phyloP scores from a whole-genome alignment of 2,329 filamentous ascomycete species.

The Colletotrichum sublineola region DNA sequence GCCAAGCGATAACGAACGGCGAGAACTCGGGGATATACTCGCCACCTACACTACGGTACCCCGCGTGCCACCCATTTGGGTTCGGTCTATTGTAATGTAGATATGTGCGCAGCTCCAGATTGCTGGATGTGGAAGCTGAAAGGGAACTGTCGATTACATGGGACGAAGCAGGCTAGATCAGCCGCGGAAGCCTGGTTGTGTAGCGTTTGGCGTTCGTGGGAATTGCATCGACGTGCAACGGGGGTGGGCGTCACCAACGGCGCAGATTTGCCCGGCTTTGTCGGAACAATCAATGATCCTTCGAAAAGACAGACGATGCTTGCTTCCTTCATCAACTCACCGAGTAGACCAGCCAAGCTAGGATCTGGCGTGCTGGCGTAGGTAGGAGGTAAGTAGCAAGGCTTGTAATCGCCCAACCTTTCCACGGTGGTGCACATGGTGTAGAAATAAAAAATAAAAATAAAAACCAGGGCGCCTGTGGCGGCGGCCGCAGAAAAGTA shows the following conservation, averaged over 20 bases:
- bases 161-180: not conserved
- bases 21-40: conserved; percentile 16
- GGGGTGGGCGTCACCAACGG: not conserved
- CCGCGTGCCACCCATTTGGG: conserved; percentile 24
- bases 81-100: not conserved
- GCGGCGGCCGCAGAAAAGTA: conserved; percentile 21
- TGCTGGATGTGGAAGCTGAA: conserved; percentile 24
- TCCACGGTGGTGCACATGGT: conserved; percentile 1
- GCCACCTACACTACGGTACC: conserved; percentile 16
- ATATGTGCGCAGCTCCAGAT: conserved; percentile 2
- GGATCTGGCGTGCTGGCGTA: not conserved
- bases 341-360: conserved; percentile 3
- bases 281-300: conserved; percentile 13
- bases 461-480: conserved; percentile 9
- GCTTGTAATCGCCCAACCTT: conserved; percentile 9
- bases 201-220: not conserved
- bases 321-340: conserved; percentile 3
- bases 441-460: not conserved
- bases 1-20: conserved; percentile 17
- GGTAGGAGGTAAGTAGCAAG: not conserved
- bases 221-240: not conserved
- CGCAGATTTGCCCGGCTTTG: conserved; percentile 17
- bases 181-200: not conserved
- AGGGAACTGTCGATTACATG: not conserved
- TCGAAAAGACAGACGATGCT: conserved; percentile 4